Base-by-base conservation (phyloP, 768 basidiomycete species). In the Leucosporidium creatinivorum region DNA sequence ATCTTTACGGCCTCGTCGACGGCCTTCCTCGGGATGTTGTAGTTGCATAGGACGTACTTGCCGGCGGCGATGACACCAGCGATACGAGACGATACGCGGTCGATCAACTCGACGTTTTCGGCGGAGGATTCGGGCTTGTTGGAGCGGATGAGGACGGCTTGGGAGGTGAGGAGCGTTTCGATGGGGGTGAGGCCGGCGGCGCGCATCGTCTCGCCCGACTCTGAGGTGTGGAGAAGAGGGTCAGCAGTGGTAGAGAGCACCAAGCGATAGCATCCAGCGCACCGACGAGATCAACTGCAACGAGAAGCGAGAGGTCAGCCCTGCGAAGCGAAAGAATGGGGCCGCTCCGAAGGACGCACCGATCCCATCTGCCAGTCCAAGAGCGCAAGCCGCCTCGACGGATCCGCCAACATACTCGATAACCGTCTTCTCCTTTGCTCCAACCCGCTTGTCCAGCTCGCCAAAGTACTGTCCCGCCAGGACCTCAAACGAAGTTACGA, bases 121-220 rank as follows among this genome's bases (percentile, higher is more conserved):
- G 86, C 82, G 68, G 86, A 83, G 15, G 39, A 44, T 10, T 12
- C 39, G 61, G 73, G 80, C 44, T 67, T 74, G 25, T 70, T 63
- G 21, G 79, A 91, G 69, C 86, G 89, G 82, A 99, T 96, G 47
- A 99, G 85, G 62, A 97, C 90, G 17, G 94, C 93, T 79, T 99
- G 89, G 0, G 88, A 85, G 50, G 86, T 78, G 63, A 99, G 84
- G 17, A 99, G 77, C 15, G 92, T 97, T 19, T 87, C 88, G 75
- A 99, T 97, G 50, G 94, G 86, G 77, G 89, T 89, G 63, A 98
- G 82, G 48, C 94, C 96, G 0, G 93, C 93, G 30, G 94, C 96
- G 44, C 94, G 90, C 96, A 99, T 99, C 12, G 96, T 99, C 75
- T 99, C 96, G 52, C 96, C 96, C 23, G 94, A 99, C 80, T 98